Evolutionary conservation across 2,329 filamentous ascomycete species (phyloP), one percentile per base, ranked within the genome.

Genomic region (Ascocoryne sarcoides): DNA sequence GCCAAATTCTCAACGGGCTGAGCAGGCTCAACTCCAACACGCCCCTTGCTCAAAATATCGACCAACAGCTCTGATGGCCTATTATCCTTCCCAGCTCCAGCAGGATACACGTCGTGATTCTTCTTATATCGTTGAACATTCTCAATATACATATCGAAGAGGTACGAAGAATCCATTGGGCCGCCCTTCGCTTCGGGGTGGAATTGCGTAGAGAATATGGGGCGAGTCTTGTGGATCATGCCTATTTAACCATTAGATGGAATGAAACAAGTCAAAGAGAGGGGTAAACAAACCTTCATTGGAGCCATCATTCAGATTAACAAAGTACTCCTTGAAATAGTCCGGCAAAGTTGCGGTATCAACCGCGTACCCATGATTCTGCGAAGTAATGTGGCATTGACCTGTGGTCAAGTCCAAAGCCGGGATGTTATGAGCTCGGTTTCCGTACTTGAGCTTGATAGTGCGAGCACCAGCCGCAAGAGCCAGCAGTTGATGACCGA

Each of bases 151-250:
- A 86, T 87, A 66, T 98, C 92, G 59, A 98, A 98, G 45, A 98
- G 75, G 67, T 94, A 96, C 2, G 86, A 81, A 49, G 86, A 93
- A 70, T 98, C 92, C 67, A 95, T 84, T 40, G 92, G 92, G 40
- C 92, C 92, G 46, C 92, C 92, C 73, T 95, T 95, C 53, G 92
- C 92, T 68, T 98, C 92, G 12, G 92, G 92, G 62, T 98, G 92
- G 79, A 98, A 98, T 66, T 98, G 92, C 17, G 89, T 95, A 49
- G 85, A 90, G 75, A 98, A 96, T 62, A 98, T 98, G 48, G 92
- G 92, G 26, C 90, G 85, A 43, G 84, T 84, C 67, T 84, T 88
- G 75, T 98, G 92, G 62, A 95, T 88, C 79, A 98, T 87, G 45
- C 84, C 71, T 68, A 32, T 20, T 37, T 37, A 16, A 58, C 7